Evolutionary conservation across 164 flowering plant genomes (phyloP).

Genomic region (Aristolochia californica): DNA sequence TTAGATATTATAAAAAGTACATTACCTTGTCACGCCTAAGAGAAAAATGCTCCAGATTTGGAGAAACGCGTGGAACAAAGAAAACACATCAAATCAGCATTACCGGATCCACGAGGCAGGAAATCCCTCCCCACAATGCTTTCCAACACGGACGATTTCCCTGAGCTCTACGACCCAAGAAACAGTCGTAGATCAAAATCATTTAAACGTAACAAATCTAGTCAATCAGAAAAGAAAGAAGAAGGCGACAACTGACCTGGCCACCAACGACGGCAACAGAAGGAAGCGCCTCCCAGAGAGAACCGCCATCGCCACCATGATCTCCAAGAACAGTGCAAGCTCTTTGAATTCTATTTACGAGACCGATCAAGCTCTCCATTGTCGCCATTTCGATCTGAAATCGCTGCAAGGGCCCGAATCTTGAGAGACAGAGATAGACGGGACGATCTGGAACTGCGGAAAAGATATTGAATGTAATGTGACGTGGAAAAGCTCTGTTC

Average conservation of each 20-base stretch:
- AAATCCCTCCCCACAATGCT: slow-evolving; percentile 97
- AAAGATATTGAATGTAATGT: background rate
- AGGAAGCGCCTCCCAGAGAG: slow-evolving; percentile 99
- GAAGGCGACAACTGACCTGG: slow-evolving; percentile 36
- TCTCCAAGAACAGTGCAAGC: slow-evolving; percentile 97
- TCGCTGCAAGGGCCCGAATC: background rate
- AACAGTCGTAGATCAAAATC: slow-evolving; percentile 4
- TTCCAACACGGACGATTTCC: slow-evolving; percentile 95
- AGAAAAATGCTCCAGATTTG: background rate
- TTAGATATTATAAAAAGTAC: background rate
- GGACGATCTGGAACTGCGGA: background rate
- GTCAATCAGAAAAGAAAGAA: background rate
- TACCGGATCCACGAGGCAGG: slow-evolving; percentile 99
- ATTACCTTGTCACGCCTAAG: background rate
- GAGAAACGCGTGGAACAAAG: background rate
- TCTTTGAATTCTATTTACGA: slow-evolving; percentile 82
- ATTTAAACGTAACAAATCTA: background rate
- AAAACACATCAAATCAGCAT: slow-evolving; percentile 1
- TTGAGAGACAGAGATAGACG: too few species aligned
- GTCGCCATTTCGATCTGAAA: slow-evolving; percentile 51
- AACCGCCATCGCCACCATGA: slow-evolving; percentile 90
- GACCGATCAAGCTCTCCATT: slow-evolving; percentile 91
- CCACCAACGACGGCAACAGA: slow-evolving; percentile 98
- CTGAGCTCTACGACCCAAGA: slow-evolving; percentile 60
- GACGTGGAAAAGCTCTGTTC: background rate